Percentiles rank a stretch among this genome's conserved stretches.
Evolutionary conservation across 2,329 filamentous ascomycete genomes (phyloP).

Genomic region (Neofusicoccum sp.): DNA sequence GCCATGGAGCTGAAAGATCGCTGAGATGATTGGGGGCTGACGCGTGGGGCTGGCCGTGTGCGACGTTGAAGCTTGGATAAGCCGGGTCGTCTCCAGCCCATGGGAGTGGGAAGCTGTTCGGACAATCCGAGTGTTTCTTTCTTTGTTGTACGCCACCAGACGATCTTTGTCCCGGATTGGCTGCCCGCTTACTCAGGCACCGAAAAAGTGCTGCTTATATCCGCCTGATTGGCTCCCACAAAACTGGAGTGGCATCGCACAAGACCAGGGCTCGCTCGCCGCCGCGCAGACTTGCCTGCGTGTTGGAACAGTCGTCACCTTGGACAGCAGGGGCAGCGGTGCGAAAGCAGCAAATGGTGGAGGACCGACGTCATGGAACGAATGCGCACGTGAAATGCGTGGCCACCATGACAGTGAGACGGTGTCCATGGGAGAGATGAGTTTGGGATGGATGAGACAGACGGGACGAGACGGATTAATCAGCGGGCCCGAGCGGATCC

Average conservation of each 20-base stretch:
- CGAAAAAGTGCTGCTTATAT: too few species aligned
- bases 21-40: slow-evolving; percentile 1
- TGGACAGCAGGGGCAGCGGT: not conserved
- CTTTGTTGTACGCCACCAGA: not conserved
- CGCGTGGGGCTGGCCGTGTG: not conserved
- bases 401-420: not conserved
- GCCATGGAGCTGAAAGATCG: not conserved
- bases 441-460: not conserved
- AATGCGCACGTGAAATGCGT: too few species aligned
- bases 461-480: not conserved
- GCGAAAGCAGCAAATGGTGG: too few species aligned
- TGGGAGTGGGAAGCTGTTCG: not conserved
- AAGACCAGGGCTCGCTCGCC: too few species aligned
- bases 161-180: not conserved
- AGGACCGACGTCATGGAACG: too few species aligned
- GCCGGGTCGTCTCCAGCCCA: not conserved
- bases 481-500: not conserved
- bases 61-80: not conserved
- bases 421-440: not conserved
- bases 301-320: not conserved
- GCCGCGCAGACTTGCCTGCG: too few species aligned
- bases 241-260: too few species aligned
- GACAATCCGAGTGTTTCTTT: not conserved
- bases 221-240: too few species aligned
- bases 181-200: too few species aligned